A percentile compares a stretch with the other conserved stretches of the same genome.
Evolutionary conservation across 208 protist genomes (phyloP).

Genomic region (Trypanosoma melophagium): DNA sequence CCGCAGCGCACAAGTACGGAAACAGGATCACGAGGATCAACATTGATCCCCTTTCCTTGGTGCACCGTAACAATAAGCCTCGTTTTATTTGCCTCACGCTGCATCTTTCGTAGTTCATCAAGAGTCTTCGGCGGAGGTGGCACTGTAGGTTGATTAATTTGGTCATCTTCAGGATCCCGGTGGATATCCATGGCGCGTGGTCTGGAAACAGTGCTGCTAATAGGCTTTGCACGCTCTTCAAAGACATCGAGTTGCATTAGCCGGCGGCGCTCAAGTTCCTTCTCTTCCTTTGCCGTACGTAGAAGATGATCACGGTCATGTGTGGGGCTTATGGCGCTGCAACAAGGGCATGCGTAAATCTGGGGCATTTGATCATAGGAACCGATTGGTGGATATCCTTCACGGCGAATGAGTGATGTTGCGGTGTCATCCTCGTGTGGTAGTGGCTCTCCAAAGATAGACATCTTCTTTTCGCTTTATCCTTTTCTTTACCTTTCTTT

Average conservation of each 20-base stretch:
- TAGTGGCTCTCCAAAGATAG: conserved; percentile 79
- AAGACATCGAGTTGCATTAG: conserved; percentile 88
- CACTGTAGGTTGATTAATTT: conserved; percentile 35
- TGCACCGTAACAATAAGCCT: conserved; percentile 89
- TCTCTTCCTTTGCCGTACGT: conserved; percentile 56
- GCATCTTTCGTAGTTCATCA: conserved; percentile 53
- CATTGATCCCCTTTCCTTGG: conserved; percentile 72
- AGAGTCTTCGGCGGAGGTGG: conserved; percentile 71
- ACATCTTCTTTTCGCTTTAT: conserved; percentile 45
- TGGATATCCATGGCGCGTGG: conserved; percentile 40
- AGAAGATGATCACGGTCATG: conserved; percentile 65
- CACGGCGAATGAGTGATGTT: conserved; percentile 80
- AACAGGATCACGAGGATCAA: conserved; percentile 52
- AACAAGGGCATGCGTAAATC: conserved; percentile 82
- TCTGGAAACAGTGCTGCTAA: conserved; percentile 33
- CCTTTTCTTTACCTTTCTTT: conserved; percentile 18
- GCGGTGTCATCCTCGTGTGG: conserved; percentile 90
- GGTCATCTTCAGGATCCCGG: conserved; percentile 46
- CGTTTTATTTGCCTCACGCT: conserved; percentile 33
- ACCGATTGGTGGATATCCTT: conserved; percentile 72
- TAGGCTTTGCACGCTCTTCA: conserved; percentile 79
- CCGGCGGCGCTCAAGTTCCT: conserved; percentile 61
- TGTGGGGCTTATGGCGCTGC: conserved; percentile 62
- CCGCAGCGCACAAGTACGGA: conserved; percentile 86
- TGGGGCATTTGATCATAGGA: conserved; percentile 86